phyloP scores from a whole-genome alignment of 2,329 filamentous ascomycete genomes.

The Sporothrix pseudoabietina region DNA sequence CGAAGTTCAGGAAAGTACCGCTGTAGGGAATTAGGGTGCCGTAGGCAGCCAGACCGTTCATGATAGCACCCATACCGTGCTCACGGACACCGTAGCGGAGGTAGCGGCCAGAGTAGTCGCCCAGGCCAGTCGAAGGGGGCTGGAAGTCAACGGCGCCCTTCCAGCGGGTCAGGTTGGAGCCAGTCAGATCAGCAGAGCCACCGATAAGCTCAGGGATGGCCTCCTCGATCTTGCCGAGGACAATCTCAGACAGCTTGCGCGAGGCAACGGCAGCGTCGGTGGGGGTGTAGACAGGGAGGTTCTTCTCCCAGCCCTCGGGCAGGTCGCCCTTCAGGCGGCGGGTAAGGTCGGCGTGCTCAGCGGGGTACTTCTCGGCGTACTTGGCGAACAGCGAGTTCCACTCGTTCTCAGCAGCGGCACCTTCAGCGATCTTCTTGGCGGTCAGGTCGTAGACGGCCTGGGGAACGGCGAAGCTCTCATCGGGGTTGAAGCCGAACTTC shows the following conservation, averaged over 20 bases:
- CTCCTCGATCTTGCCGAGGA: conserved; percentile 83
- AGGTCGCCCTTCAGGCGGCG: conserved; percentile 82
- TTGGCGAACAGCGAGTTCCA: conserved; percentile 93
- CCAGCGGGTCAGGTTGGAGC: conserved; percentile 98
- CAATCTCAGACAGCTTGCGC: conserved; percentile 93
- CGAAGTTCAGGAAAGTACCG: conserved; percentile 99
- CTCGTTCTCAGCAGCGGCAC: conserved; percentile 86
- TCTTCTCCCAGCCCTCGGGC: conserved; percentile 95
- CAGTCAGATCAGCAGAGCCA: conserved; percentile 95
- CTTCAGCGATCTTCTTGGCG: conserved; percentile 79
- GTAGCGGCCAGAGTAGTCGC: conserved; percentile 85
- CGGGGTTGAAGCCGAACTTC: conserved; percentile 94
- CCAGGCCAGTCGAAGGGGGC: conserved; percentile 80
- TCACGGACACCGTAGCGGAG: conserved; percentile 90
- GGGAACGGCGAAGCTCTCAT: conserved; percentile 88
- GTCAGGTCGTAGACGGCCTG: conserved; percentile 94
- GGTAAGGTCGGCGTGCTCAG: conserved; percentile 76
- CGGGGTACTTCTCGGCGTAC: conserved; percentile 76
- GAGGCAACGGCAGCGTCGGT: conserved; percentile 83
- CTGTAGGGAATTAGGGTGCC: conserved; percentile 91
- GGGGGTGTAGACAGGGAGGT: conserved; percentile 86
- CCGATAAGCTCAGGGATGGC: conserved; percentile 88
- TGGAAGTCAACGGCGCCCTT: conserved; percentile 98
- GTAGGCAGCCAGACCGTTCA: conserved; percentile 94
- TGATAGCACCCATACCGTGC: conserved; percentile 88